Conservation (phyloP, 2,329 filamentous ascomycete genomes). For the Exserohilum turcica region DNA sequence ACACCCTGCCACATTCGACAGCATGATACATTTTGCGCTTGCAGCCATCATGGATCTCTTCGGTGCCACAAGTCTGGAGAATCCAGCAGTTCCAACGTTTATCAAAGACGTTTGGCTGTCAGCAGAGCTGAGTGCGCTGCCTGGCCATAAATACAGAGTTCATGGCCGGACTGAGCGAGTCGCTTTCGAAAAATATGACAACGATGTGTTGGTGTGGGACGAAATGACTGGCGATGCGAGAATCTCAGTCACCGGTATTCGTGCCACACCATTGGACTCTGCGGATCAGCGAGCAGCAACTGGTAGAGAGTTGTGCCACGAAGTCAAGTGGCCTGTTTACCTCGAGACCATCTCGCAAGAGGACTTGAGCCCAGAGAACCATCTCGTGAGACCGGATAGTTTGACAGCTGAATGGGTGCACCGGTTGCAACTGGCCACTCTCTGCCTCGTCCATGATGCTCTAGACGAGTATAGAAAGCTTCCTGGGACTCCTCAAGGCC, state of each 20-base stretch:
- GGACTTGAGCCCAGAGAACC: neutral
- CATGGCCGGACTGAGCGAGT: slow-evolving; percentile 3
- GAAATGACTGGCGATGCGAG: neutral
- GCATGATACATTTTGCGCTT: slow-evolving; percentile 3
- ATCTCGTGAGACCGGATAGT: neutral
- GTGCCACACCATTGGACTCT: slow-evolving; percentile 1
- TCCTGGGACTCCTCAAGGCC: neutral
- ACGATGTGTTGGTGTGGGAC: slow-evolving; percentile 1
- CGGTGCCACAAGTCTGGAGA: neutral
- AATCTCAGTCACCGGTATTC: slow-evolving; percentile 1
- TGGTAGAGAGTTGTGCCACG: slow-evolving; percentile 1
- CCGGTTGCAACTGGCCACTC: neutral
- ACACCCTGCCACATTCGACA: slow-evolving; percentile 2
- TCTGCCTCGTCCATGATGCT: slow-evolving; percentile 3
- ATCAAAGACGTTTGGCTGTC: slow-evolving; percentile 1
- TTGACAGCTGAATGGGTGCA: slow-evolving; percentile 1
- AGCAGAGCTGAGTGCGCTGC: neutral
- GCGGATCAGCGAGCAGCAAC: neutral
- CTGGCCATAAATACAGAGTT: slow-evolving; percentile 1
- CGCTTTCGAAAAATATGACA: slow-evolving; percentile 4
- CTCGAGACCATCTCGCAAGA: neutral
- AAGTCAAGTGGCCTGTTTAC: neutral
- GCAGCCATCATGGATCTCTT: slow-evolving; percentile 4
- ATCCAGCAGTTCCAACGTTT: neutral
- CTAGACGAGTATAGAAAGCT: neutral